Conservation (phyloP, 2,329 filamentous ascomycete genomes). For the Alternaria angustiovoidea region DNA sequence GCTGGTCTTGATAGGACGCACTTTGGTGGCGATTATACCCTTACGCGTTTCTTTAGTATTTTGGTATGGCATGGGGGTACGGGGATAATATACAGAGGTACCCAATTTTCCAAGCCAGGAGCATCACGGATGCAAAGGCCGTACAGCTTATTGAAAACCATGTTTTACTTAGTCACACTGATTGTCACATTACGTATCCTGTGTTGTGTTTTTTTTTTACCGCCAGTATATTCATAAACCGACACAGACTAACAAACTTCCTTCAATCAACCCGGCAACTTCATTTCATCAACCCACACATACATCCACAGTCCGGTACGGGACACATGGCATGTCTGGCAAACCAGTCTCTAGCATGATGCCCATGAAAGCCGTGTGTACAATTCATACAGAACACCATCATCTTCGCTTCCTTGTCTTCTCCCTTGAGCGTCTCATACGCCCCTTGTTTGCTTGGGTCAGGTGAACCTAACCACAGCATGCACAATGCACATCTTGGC, state of each 20-base stretch:
- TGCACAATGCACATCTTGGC: conserved; percentile 69
- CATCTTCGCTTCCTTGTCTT: conserved; percentile 62
- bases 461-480: conserved; percentile 67
- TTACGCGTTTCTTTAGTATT: conserved; percentile 14
- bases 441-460: conserved; percentile 59
- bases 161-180: not conserved
- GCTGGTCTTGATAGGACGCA: conserved; percentile 12
- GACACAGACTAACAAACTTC: not conserved
- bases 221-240: not conserved
- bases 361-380: conserved; percentile 69
- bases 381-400: conserved; percentile 70
- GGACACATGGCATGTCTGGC: conserved; percentile 62
- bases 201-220: not conserved
- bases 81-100: not conserved
- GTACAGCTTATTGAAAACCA: not conserved
- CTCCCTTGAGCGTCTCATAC: conserved; percentile 45
- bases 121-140: not conserved
- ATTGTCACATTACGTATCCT: not conserved
- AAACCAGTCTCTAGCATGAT: conserved; percentile 71
- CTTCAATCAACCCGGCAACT: not conserved
- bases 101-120: not conserved
- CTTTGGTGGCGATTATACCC: conserved; percentile 32
- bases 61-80: not conserved
- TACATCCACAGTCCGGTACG: conserved; percentile 63
- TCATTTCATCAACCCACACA: conserved; percentile 56